Evolutionary conservation across 202 grass and related monocot genomes (phyloP).

Genomic region (Carex arenaria): DNA sequence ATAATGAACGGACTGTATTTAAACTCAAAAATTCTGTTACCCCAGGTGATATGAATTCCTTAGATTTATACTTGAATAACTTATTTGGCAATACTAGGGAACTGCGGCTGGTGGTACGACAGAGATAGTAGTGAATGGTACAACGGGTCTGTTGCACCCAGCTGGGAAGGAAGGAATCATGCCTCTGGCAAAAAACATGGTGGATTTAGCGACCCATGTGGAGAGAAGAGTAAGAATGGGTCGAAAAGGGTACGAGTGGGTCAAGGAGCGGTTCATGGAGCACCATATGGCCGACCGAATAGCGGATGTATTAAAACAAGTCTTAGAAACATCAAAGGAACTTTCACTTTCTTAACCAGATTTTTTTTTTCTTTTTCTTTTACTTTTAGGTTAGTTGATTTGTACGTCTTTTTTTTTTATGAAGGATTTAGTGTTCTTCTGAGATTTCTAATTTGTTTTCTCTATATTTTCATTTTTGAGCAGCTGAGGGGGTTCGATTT

Average conservation of each 20-base stretch:
- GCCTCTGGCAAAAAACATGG: conserved; percentile 64
- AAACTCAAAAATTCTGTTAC: too few species aligned
- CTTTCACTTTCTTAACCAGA: conserved; percentile 34
- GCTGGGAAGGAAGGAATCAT: conserved; percentile 71
- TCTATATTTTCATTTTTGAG: neutral
- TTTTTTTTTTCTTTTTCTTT: neutral
- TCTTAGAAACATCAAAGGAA: conserved; percentile 47
- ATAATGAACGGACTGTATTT: too few species aligned
- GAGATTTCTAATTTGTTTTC: neutral
- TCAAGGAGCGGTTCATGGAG: conserved; percentile 77
- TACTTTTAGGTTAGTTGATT: neutral
- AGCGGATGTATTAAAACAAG: conserved; percentile 54
- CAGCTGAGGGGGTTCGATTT: neutral
- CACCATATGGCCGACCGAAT: conserved; percentile 80
- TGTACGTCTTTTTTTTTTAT: neutral
- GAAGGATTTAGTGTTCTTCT: neutral
- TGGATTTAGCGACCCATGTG: conserved; percentile 54
- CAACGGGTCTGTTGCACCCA: conserved; percentile 72
- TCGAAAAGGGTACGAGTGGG: conserved; percentile 61
- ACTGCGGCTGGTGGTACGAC: conserved; percentile 87
- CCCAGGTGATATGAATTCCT: too few species aligned
- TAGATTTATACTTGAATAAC: conserved; percentile 25
- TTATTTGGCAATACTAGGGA: conserved; percentile 42
- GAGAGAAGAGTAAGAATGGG: conserved; percentile 64
- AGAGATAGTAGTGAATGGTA: conserved; percentile 71